Evolutionary conservation across 1,284 basidiomycete genomes (phyloP), one percentile per base, ranked within the genome.

Genomic region (Puccinia sorghi): DNA sequence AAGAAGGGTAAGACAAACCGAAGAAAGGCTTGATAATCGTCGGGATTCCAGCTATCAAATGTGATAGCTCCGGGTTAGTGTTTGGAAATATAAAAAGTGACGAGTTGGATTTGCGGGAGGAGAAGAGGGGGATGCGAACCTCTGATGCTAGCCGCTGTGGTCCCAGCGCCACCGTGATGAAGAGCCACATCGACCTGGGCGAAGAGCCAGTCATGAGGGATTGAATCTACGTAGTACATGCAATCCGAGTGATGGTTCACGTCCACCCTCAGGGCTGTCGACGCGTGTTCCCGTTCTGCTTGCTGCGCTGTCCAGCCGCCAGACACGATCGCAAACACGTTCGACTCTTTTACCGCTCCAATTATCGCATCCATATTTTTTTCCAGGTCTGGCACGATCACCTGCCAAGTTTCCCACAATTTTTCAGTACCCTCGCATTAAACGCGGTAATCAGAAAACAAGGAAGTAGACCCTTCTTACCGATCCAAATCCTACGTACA

Each of bases 401-500:
- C 91, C 54, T 88, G 22, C 3, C 6, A 50, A 22, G 1, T 50
- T 43, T n/a, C n/a, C n/a, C n/a, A n/a, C n/a, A n/a, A n/a, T n/a
- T n/a, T n/a, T n/a, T n/a, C n/a, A n/a, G n/a, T n/a, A n/a, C n/a
- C n/a, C n/a, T n/a, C n/a, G n/a, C n/a, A n/a, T n/a, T n/a, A n/a
- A n/a, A n/a, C n/a, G n/a, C n/a, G n/a, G n/a, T n/a, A 48, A 66
- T 9, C 25, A 66, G 15, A 9, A 46, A 48, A n/a, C 8, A 15
- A 27, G 20, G 20, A 15, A 52, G n/a, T 48, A 15, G 5, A 61
- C 8, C 12, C 3, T 15, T 46, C 73, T 63, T 43, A 67, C 73
- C 25, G 93, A 97, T n/a, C 96, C 96, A 84, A 97, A 99, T 37
- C 96, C 96, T 81, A 98, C 94, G 86, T 98, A 99, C 4, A 97